Evolutionary conservation across 352 stramenopile genomes (phyloP).

Genomic region (Globisporangium heterothallicum): DNA sequence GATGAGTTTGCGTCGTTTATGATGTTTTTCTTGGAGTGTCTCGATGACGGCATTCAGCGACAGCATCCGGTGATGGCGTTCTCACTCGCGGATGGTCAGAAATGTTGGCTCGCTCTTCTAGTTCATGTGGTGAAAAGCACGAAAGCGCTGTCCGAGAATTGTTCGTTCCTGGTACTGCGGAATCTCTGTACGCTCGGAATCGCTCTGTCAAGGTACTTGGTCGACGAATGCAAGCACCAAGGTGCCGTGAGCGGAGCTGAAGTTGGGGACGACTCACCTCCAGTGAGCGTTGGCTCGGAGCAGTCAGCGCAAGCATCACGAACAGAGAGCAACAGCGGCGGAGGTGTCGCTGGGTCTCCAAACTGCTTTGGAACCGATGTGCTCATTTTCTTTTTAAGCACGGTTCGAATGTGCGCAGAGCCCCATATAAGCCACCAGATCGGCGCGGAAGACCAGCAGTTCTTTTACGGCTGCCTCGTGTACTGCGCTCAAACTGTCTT

Average conservation of each 20-base stretch:
- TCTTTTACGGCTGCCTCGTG: slow-evolving; percentile 65
- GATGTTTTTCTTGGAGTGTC: slow-evolving; percentile 54
- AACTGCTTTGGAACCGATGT: slow-evolving; percentile 51
- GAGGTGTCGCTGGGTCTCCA: background rate
- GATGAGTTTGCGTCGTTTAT: slow-evolving; percentile 59
- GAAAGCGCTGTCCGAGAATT: slow-evolving; percentile 34
- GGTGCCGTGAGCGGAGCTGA: background rate
- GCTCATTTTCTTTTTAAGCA: slow-evolving; percentile 43
- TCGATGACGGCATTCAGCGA: slow-evolving; percentile 27
- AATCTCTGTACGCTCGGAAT: slow-evolving; percentile 53
- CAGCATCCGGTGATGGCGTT: background rate
- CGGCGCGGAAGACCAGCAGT: slow-evolving; percentile 53
- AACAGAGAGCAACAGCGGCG: slow-evolving; percentile 9
- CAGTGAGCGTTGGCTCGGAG: background rate
- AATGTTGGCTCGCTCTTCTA: slow-evolving; percentile 61
- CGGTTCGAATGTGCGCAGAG: slow-evolving; percentile 35
- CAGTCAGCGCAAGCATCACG: background rate
- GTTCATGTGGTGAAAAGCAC: slow-evolving; percentile 43
- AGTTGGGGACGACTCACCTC: background rate
- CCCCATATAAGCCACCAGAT: slow-evolving; percentile 28
- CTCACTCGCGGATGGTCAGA: slow-evolving; percentile 27
- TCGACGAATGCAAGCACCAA: slow-evolving; percentile 46
- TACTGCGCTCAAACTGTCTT: slow-evolving; percentile 56
- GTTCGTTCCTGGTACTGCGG: slow-evolving; percentile 40
- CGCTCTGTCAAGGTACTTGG: slow-evolving; percentile 48